Conservation (phyloP, 2,329 filamentous ascomycete species). For the Xylaria sp. region DNA sequence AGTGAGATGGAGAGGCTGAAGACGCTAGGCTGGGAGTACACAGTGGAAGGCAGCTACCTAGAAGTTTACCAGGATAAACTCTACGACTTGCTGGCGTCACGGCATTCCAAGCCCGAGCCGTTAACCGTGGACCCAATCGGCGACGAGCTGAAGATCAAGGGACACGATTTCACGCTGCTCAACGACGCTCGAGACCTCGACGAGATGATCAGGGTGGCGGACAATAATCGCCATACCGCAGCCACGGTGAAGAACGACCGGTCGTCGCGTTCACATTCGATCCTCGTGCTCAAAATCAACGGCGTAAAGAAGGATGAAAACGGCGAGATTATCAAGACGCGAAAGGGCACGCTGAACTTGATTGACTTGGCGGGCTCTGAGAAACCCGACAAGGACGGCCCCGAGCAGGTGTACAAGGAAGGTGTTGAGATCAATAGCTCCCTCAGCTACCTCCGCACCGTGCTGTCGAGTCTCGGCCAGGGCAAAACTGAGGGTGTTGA, state of each 20-base stretch:
- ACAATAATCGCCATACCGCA: slow-evolving; percentile 88
- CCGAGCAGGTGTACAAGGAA: slow-evolving; percentile 88
- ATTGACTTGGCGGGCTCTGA: slow-evolving; percentile 96
- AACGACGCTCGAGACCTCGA: slow-evolving; percentile 85
- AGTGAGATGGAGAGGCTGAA: slow-evolving; percentile 83
- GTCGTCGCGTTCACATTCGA: slow-evolving; percentile 92
- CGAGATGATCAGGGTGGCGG: slow-evolving; percentile 80
- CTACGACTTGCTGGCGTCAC: slow-evolving; percentile 79
- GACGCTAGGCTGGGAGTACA: slow-evolving; percentile 94
- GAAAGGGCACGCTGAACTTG: slow-evolving; percentile 92
- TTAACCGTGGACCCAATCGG: slow-evolving; percentile 46
- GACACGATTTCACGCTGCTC: slow-evolving; percentile 60
- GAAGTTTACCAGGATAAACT: slow-evolving; percentile 99
- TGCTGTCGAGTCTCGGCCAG: slow-evolving; percentile 90
- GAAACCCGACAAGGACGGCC: slow-evolving; percentile 75
- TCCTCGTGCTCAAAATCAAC: slow-evolving; percentile 88
- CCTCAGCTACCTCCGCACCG: slow-evolving; percentile 89
- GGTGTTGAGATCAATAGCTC: slow-evolving; percentile 98
- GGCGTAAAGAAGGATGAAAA: slow-evolving; percentile 74
- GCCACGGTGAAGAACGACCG: slow-evolving; percentile 98
- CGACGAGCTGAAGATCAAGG: slow-evolving; percentile 49
- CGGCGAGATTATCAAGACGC: slow-evolving; percentile 71
- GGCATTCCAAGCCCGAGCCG: slow-evolving; percentile 79
- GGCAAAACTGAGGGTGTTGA: slow-evolving; percentile 84
- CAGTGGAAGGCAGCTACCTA: slow-evolving; percentile 93